These are phyloP conservation scores for Coniosporium tulheliwenetii DNA, from an alignment of 2,329 filamentous ascomycete genomes.

Conservation along the genomic window DNA sequence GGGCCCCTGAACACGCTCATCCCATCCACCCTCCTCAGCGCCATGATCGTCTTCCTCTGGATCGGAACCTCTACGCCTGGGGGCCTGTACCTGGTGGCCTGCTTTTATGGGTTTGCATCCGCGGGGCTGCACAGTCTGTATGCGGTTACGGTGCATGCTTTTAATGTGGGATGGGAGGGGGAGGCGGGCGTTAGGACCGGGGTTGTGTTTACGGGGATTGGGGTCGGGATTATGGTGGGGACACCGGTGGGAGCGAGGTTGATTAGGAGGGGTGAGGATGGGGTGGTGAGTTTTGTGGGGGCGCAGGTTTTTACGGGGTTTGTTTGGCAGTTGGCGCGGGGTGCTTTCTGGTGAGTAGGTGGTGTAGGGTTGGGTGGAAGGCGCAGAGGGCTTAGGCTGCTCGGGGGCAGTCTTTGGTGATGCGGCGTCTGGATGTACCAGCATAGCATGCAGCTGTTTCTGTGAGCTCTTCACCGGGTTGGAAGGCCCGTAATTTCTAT, in stretches of 20 bases:
- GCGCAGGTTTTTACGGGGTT: slow-evolving; percentile 10
- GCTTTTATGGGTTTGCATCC: slow-evolving; percentile 16
- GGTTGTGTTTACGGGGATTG: slow-evolving; percentile 10
- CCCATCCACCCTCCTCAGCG: slow-evolving; percentile 26
- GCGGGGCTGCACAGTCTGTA: slow-evolving; percentile 17
- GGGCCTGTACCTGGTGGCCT: slow-evolving; percentile 12
- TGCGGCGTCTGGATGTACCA: too few species aligned
- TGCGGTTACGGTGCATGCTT: slow-evolving; percentile 8
- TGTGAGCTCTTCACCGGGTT: too few species aligned
- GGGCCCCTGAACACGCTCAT: slow-evolving; percentile 20
- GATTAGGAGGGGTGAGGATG: slow-evolving; percentile 6
- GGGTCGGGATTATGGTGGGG: slow-evolving; percentile 9
- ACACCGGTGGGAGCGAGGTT: slow-evolving; percentile 12
- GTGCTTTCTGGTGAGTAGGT: slow-evolving; percentile 9
- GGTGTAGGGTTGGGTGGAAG: slow-evolving; percentile 9
- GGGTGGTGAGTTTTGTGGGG: slow-evolving; percentile 7
- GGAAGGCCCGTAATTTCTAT: too few species aligned
- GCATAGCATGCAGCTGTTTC: too few species aligned
- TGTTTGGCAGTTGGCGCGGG: slow-evolving; percentile 8
- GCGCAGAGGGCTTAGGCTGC: slow-evolving; percentile 5
- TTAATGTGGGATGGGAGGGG: slow-evolving; percentile 8
- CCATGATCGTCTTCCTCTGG: slow-evolving; percentile 36
- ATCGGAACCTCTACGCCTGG: slow-evolving; percentile 15
- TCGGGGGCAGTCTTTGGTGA: too few species aligned
- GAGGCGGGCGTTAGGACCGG: slow-evolving; percentile 11